Evolutionary conservation across 441 rosid species (phyloP), one percentile per base, ranked within the genome.

Genomic region (Adansonia gregorii): DNA sequence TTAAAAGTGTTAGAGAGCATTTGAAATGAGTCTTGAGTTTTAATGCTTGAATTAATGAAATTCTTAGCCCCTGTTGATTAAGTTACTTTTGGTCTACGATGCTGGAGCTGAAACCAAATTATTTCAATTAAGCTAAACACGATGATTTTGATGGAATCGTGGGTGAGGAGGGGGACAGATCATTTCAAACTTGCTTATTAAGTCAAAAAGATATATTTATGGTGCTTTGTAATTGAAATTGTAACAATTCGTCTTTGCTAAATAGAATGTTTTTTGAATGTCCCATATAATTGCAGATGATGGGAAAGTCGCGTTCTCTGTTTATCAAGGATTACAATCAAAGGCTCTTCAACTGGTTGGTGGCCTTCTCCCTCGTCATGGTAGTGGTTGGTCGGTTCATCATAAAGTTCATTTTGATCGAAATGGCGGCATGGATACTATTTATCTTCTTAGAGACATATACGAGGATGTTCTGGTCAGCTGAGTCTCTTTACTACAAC

Each of bases 251-350:
- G 15, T 66, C 5, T 49, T 64, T 63, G 45, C 31, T 76, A 10
- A 22, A 41, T 49, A 12, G 41, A 41, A n/a, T 14, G 22, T n/a
- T 49, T n/a, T 60, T 7, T 8, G 39, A 20, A 52, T 45, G 43
- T 60, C 51, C 55, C 22, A 17, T 77, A 56, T 74, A 69, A 76
- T 67, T 83, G 85, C 93, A 96, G 99, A 94, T 93, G 98, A 41
- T 96, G 93, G 96, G 88, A 58, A 96, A 90, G 83, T 78, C 99
- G 48, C 91, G 87, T 72, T 79, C 92, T 66, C 77, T 87, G 76
- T 96, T 96, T 82, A 94, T 96, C 86, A 94, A 94, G 86, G 99
- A 96, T 61, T 96, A 96, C 79, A 96, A 96, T 84, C 95, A 96
- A 66, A 85, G 97, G 76, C 91, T 96, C 66, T 96, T 96, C 90